A percentile compares a stretch with the other conserved stretches of the same genome.
Evolutionary conservation across 805 yeast species (phyloP).

Genomic region (Kodamaea jinghongensis): DNA sequence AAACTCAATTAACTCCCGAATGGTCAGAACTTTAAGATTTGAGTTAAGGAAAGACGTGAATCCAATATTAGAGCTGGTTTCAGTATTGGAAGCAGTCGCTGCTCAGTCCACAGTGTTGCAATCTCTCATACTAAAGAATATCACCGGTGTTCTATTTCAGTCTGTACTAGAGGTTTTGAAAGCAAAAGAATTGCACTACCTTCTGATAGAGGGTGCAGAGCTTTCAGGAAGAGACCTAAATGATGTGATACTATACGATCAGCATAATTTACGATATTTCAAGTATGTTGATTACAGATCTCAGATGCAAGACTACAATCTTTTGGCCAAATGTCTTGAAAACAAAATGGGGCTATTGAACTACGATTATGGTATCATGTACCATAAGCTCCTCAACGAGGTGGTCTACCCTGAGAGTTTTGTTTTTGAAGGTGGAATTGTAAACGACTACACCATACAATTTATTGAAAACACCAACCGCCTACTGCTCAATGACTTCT

Average conservation of each 20-base stretch:
- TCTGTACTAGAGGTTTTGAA: background rate
- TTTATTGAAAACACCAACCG: constrained; percentile 9
- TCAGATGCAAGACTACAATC: constrained; percentile 14
- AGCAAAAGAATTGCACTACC: background rate
- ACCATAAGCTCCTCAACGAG: background rate
- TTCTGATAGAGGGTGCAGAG: constrained; percentile 2
- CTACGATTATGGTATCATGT: constrained; percentile 16
- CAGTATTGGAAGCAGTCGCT: background rate
- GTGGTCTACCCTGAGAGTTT: constrained; percentile 2
- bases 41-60: no score
- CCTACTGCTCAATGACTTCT: constrained; percentile 10
- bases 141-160: background rate
- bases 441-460: constrained; percentile 11
- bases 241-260: constrained; percentile 4
- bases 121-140: background rate
- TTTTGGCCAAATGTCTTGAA: constrained; percentile 14
- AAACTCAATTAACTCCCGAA: no score
- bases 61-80: no score
- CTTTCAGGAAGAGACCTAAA: background rate
- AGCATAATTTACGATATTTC: constrained; percentile 12
- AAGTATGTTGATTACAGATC: constrained; percentile 17
- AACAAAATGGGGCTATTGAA: constrained; percentile 7
- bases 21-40: no score
- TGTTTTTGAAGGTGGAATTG: constrained; percentile 7
- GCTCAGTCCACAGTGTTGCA: background rate